phyloP scores from a whole-genome alignment of 2,329 filamentous ascomycete genomes.

The Didymosphaeria variabile region DNA sequence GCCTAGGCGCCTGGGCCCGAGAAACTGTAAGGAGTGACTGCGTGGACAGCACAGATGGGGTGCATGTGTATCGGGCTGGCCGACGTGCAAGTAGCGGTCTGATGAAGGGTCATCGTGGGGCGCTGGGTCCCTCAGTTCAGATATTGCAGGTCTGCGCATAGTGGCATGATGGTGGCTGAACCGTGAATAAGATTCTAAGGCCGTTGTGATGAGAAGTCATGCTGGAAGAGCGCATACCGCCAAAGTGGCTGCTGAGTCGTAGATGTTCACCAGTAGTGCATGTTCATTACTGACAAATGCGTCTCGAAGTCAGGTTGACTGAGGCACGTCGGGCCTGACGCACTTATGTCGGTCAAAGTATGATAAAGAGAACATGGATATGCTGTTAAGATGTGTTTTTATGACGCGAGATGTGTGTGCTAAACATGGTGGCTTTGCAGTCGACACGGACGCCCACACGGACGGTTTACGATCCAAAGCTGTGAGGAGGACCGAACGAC shows the following conservation, averaged over 20 bases:
- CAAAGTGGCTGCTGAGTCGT: conserved; percentile 20
- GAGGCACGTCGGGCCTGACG: conserved; percentile 26
- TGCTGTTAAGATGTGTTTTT: conserved; percentile 6
- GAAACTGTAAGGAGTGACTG: not conserved
- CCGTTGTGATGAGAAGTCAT: conserved; percentile 26
- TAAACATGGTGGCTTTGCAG: conserved; percentile 20
- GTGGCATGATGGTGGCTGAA: conserved; percentile 35
- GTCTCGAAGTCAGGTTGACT: conserved; percentile 15
- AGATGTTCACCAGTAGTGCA: conserved; percentile 19
- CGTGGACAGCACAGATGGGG: not conserved
- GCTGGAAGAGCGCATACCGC: conserved; percentile 14
- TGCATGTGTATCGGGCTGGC: conserved; percentile 7
- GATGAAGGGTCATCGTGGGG: not conserved
- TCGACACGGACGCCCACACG: conserved; percentile 14
- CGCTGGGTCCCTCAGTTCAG: not conserved
- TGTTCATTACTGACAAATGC: conserved; percentile 34
- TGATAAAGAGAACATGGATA: conserved; percentile 17
- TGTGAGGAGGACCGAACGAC: conserved; percentile 25
- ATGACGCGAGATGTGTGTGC: conserved; percentile 22
- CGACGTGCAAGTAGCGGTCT: conserved; percentile 2
- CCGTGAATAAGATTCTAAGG: conserved; percentile 21
- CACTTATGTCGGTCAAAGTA: conserved; percentile 16
- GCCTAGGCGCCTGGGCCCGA: not conserved
- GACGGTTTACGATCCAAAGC: conserved; percentile 17
- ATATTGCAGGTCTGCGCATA: not conserved